Evolutionary conservation across 768 basidiomycete species (phyloP).

Genomic region (Boletus tylopilopsis): DNA sequence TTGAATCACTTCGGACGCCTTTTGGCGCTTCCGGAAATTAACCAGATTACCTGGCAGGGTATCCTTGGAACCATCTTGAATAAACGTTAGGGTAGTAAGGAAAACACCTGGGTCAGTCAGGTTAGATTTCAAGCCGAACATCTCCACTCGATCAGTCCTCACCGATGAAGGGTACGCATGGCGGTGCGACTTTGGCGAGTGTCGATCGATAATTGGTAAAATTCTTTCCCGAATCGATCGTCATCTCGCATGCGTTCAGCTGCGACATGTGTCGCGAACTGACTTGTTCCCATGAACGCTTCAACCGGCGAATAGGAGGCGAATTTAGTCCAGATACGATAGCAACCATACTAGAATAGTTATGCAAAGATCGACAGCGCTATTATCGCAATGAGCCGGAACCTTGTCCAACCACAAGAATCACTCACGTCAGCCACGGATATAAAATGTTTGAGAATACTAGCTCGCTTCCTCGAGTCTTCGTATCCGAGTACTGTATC

Average conservation of each 20-base stretch:
- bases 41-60: conserved; percentile 72
- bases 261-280: conserved; percentile 68
- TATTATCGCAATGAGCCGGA: conserved; percentile 30
- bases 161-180: conserved; percentile 98
- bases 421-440: conserved; percentile 80
- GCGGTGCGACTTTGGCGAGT: conserved; percentile 79
- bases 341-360: conserved; percentile 96
- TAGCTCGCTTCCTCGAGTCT: conserved; percentile 79
- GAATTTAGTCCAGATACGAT: conserved; percentile 93
- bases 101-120: conserved; percentile 68
- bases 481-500: conserved; percentile 77
- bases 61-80: conserved; percentile 94
- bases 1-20: conserved; percentile 93
- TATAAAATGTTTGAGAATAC: conserved; percentile 86
- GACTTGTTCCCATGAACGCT: conserved; percentile 91
- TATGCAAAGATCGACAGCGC: conserved; percentile 87
- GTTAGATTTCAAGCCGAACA: not conserved
- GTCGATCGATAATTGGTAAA: conserved; percentile 88
- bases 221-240: conserved; percentile 91
- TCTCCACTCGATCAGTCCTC: conserved; percentile 17
- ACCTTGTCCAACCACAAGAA: not conserved
- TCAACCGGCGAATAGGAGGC: conserved; percentile 87
- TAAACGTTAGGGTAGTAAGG: conserved; percentile 94
- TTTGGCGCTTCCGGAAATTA: conserved; percentile 95
- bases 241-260: conserved; percentile 79